Evolutionary conservation across 345 rosid genomes (phyloP).

Genomic region (Rhodomyrtus tomentosa): DNA sequence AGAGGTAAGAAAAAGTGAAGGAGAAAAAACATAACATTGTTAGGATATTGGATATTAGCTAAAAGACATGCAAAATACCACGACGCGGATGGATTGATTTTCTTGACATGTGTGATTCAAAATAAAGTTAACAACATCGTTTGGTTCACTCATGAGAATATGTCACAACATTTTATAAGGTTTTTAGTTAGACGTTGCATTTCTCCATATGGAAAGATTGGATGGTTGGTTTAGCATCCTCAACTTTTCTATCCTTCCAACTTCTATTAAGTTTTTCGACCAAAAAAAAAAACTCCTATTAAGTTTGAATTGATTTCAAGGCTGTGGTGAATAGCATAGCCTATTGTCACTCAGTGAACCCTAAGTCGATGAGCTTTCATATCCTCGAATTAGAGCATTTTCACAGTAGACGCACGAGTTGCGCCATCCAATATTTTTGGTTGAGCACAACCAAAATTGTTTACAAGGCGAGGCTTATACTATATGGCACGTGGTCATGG

Average conservation of each 20-base stretch:
- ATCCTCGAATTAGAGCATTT: neutral
- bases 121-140: neutral
- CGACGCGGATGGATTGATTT: neutral
- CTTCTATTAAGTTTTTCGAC: neutral
- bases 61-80: neutral
- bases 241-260: neutral
- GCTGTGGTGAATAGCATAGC: neutral
- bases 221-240: neutral
- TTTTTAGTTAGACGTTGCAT: neutral
- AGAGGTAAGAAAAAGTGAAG: neutral
- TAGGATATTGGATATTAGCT: neutral
- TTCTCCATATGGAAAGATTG: neutral
- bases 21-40: too few species aligned
- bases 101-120: neutral
- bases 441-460: neutral
- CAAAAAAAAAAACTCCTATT: too few species aligned
- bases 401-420: neutral
- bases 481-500: neutral
- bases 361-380: neutral
- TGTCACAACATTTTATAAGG: neutral
- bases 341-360: neutral
- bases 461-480: neutral
- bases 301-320: neutral
- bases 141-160: neutral
- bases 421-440: neutral